A percentile compares a stretch with the other conserved stretches of the same genome.
Conservation (phyloP, 192 early-diverging fungal genomes). For the Mortierella antarctica region DNA sequence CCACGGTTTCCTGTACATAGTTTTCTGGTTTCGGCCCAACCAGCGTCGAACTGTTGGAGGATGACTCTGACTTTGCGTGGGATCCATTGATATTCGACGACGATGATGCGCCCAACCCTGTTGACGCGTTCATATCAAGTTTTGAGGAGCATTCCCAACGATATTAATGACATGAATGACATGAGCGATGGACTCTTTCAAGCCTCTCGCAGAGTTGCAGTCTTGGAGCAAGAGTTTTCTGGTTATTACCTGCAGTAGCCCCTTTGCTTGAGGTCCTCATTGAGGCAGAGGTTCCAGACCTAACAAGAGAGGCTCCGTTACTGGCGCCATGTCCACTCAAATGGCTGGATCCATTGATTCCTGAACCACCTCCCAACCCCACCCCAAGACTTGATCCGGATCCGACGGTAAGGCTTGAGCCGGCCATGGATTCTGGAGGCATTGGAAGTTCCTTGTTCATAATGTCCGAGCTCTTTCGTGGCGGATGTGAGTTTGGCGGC, state of each 20-base stretch:
- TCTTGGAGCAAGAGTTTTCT: neutral
- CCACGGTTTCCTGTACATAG: conserved; percentile 49
- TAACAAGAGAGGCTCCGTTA: conserved; percentile 17
- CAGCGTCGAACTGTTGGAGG: conserved; percentile 5
- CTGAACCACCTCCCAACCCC: neutral
- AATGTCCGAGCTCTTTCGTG: conserved; percentile 42
- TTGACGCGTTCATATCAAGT: too few relatives aligned
- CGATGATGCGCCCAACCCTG: neutral
- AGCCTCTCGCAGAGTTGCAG: neutral
- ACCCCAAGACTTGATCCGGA: conserved; percentile 16
- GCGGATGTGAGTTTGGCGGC: conserved; percentile 30
- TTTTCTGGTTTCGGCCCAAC: conserved; percentile 26
- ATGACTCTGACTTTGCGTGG: neutral
- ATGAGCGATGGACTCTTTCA: neutral
- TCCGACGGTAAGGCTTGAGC: conserved; percentile 7
- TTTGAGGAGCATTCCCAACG: too few relatives aligned
- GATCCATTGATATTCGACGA: neutral
- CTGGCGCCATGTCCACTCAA: neutral
- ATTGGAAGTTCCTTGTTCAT: conserved; percentile 46
- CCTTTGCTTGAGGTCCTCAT: conserved; percentile 42
- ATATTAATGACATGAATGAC: too few relatives aligned
- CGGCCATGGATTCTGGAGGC: conserved; percentile 35
- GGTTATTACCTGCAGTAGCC: conserved; percentile 3
- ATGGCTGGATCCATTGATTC: neutral
- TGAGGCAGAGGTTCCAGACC: conserved; percentile 36